Conservation (phyloP, 2,329 filamentous ascomycete species). For the Clonostachys rosea region DNA sequence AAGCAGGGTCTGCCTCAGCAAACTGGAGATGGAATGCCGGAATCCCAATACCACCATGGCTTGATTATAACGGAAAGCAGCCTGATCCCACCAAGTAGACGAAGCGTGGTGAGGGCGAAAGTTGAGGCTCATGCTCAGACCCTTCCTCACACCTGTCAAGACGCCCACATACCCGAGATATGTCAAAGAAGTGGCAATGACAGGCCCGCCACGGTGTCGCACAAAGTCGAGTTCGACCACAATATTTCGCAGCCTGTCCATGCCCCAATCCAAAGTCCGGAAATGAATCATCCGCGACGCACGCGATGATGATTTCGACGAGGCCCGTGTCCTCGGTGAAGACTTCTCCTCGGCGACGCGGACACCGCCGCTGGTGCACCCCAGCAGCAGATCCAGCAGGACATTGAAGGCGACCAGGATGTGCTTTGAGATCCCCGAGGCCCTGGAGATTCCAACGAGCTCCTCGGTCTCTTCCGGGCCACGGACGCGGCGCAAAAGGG, state of each 20-base stretch:
- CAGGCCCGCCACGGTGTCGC: conserved; percentile 16
- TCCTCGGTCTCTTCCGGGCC: conserved; percentile 55
- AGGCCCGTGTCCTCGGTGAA: not conserved
- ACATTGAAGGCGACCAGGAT: conserved; percentile 59
- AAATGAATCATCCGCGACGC: conserved; percentile 43
- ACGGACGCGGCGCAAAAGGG: conserved; percentile 39
- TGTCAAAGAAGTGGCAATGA: conserved; percentile 38
- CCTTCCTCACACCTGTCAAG: conserved; percentile 35
- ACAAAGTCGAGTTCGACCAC: conserved; percentile 49
- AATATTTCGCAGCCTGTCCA: conserved; percentile 42
- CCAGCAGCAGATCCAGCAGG: conserved; percentile 58
- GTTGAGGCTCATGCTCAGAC: too few relatives aligned
- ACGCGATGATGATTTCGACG: not conserved
- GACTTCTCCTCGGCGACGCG: conserved; percentile 5
- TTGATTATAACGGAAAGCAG: too few relatives aligned
- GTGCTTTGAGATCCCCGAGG: conserved; percentile 48
- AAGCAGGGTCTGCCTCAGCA: too few relatives aligned
- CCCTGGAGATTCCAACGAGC: conserved; percentile 49
- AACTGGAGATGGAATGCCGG: too few relatives aligned
- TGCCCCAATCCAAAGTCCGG: conserved; percentile 49
- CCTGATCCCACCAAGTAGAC: too few relatives aligned
- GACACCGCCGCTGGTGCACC: conserved; percentile 51
- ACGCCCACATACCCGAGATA: conserved; percentile 46
- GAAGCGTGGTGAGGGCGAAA: too few relatives aligned
- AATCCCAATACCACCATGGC: too few relatives aligned